A percentile compares a stretch with the other conserved stretches of the same genome.
These are phyloP conservation scores for Boletus calvinii DNA, from an alignment of 1,284 basidiomycete genomes.

Conservation along the genomic window DNA sequence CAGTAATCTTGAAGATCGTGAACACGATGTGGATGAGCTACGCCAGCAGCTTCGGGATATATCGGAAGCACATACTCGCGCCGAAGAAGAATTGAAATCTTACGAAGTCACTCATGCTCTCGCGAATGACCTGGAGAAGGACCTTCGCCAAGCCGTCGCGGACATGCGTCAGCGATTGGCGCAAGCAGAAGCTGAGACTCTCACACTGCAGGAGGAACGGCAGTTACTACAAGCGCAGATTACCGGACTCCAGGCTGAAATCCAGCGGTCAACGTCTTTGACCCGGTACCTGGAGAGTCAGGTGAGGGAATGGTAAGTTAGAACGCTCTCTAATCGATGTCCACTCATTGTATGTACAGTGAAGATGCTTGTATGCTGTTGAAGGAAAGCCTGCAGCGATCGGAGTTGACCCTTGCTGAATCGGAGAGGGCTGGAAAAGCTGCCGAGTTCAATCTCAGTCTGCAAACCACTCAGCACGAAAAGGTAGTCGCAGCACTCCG, in stretches of 20 bases:
- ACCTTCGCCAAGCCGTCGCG: conserved; percentile 23
- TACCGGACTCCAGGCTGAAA: conserved; percentile 60
- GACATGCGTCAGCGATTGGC: conserved; percentile 21
- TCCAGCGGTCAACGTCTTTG: conserved; percentile 59
- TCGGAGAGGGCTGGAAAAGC: conserved; percentile 59
- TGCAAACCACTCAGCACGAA: conserved; percentile 63
- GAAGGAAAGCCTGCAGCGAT: conserved; percentile 47
- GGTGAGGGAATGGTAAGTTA: conserved; percentile 53
- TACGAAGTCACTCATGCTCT: conserved; percentile 13
- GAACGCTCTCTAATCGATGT: neutral
- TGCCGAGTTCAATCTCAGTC: conserved; percentile 61
- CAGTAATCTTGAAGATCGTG: conserved; percentile 26
- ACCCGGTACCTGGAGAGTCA: conserved; percentile 61
- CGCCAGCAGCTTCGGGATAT: conserved; percentile 38
- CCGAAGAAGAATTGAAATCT: conserved; percentile 27
- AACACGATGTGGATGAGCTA: conserved; percentile 26
- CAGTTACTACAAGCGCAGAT: conserved; percentile 49
- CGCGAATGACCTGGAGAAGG: conserved; percentile 21
- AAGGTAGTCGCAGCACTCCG: conserved; percentile 57
- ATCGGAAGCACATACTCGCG: conserved; percentile 30
- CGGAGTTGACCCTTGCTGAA: conserved; percentile 43
- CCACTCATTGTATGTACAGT: conserved; percentile 36
- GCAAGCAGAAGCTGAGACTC: conserved; percentile 26
- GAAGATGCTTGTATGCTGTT: conserved; percentile 45
- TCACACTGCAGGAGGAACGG: conserved; percentile 48